Evolutionary conservation across 106 monocot genomes (phyloP), one percentile per base, ranked within the genome.

Genomic region (Dioscorea zingiberensis): DNA sequence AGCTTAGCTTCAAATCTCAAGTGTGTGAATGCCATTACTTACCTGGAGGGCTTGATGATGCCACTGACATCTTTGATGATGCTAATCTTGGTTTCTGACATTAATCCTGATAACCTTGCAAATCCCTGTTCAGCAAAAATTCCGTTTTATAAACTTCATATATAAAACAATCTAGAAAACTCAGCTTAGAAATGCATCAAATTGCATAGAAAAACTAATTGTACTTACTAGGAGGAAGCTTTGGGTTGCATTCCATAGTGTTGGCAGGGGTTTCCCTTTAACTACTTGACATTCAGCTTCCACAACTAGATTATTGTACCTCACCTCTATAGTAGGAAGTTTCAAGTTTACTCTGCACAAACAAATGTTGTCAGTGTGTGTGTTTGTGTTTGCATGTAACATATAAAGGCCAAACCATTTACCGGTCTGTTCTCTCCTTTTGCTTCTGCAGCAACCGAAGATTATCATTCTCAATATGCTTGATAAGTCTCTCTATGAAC

Each of bases 241-340:
- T 23, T 85, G 77, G 55, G 71, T 25, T 38, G 74, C 32, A 69
- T 85, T 83, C 83, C 83, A 85, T 30, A 90, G 46, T 13, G 85
- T 86, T 9, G 90, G 83, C 9, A 80, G 83, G 26, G 90, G 85
- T 60, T 86, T 90, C 65, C 90, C 85, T 51, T 77, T 23, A 14
- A 86, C 85, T n/a, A 90, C 90, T 66, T 68, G 60, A n/a, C 90
- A 90, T 21, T 75, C 74, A 14, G 90, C 85, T 75, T 90, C 85
- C 18, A 80, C 85, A 21, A 38, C 44, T 0, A 90, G 63, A 48
- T 83, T 80, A 47, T 83, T 68, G 62, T 83, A 90, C 38, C 77
- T 27, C 53, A 90, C 90, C 80, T 90, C 90, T 58, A 85, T 75
- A 21, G 85, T 78, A 0, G 80, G 83, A 72, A 77, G 69, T 54